Evolutionary conservation across 768 basidiomycete genomes (phyloP), one percentile per base, ranked within the genome.

Genomic region (Tulasnella sp.): DNA sequence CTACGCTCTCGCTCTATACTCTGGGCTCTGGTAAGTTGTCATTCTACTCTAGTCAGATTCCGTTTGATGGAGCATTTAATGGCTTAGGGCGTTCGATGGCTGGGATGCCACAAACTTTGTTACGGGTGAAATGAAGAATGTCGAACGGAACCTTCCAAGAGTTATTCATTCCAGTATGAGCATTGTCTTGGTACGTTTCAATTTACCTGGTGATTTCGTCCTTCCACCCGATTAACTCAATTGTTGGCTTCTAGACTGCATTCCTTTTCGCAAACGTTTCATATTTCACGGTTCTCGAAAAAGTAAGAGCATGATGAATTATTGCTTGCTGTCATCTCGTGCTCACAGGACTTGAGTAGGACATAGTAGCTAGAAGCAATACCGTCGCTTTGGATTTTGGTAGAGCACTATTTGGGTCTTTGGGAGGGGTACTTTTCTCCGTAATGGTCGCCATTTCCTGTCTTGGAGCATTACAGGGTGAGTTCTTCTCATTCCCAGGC

Each of bases 361-460:
- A 16, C 69, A 89, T 88, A 5, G 93, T 95, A 15, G 89, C 88
- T n/a, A 84, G 88, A 73, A 95, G 93, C 82, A 95, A 95, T 80
- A 94, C 93, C 3, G 91, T 95, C 32, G 94, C 94, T 0, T 86
- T 97, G 80, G 98, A 99, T 84, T 99, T 97, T 81, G 97, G 97
- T 6, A 89, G 92, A 71, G 90, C 90, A 0, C 84, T 97, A 10
- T 93, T 96, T 80, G 97, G 97, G 3, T 89, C 91, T 5, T 84
- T 91, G n/a, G 97, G 98, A 40, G 96, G 93, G 0, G 89, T 90
- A 6, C 81, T 95, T 20, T 98, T 99, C 83, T 94, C 97, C 0
- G 87, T 91, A 73, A 90, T 95, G 88, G 97, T 99, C 18, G 94
- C 95, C 0, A 88, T 98, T 78, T 98, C 96, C 3, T 98, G 95